phyloP scores from a whole-genome alignment of 495 filamentous ascomycete species.

The Lasiosphaeria ovina region DNA sequence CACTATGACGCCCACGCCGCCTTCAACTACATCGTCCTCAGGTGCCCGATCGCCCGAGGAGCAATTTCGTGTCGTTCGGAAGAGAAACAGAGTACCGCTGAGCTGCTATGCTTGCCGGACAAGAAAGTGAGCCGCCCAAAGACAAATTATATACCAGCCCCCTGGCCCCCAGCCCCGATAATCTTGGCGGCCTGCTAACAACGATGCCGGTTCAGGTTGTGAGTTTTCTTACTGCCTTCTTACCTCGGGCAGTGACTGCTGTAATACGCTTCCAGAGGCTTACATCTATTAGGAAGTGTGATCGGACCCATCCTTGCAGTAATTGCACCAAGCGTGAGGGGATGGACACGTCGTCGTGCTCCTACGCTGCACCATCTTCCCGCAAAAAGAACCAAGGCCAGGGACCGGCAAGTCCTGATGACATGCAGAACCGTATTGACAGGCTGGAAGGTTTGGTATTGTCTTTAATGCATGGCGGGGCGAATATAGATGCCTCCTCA shows the following conservation, averaged over 20 bases:
- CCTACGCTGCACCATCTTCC: constrained; percentile 76
- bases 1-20: constrained; percentile 83
- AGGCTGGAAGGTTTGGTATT: constrained; percentile 91
- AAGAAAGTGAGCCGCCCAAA: constrained; percentile 70
- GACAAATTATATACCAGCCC: not conserved
- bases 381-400: constrained; percentile 73
- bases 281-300: constrained; percentile 67
- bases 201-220: constrained; percentile 31
- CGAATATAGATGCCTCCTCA: constrained; percentile 41
- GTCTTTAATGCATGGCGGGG: constrained; percentile 91
- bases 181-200: no score
- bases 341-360: constrained; percentile 77
- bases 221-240: not conserved
- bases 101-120: constrained; percentile 92
- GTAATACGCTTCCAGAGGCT: not conserved
- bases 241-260: not conserved
- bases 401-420: constrained; percentile 71
- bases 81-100: constrained; percentile 90
- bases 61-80: constrained; percentile 85
- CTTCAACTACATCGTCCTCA: constrained; percentile 78
- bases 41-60: constrained; percentile 77
- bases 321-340: constrained; percentile 82
- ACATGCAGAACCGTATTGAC: constrained; percentile 99
- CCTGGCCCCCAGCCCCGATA: not conserved
- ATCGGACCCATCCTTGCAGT: constrained; percentile 87